phyloP scores from a whole-genome alignment of 225 moss, liverwort and hornwort genomes.

The Neckera pumila region DNA sequence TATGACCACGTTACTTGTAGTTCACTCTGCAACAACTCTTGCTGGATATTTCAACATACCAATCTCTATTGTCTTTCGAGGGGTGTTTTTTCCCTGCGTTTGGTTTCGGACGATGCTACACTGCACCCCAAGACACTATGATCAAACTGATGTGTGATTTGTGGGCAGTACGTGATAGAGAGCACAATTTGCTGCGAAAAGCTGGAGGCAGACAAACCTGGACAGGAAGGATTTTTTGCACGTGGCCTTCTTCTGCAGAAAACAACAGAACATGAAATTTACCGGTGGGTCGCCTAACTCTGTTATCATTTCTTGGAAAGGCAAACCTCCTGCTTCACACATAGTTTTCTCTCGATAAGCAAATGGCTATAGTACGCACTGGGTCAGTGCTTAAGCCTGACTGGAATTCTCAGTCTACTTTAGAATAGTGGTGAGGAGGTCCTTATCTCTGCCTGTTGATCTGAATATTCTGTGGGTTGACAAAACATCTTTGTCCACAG shows the following conservation, averaged over 20 bases:
- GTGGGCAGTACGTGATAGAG: constrained; percentile 51
- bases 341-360: neutral
- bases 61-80: neutral
- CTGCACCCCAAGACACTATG: neutral
- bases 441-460: neutral
- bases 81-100: neutral
- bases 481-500: neutral
- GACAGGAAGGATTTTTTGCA: constrained; percentile 58
- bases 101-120: neutral
- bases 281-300: constrained; percentile 18
- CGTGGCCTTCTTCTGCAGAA: constrained; percentile 62
- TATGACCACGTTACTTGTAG: neutral
- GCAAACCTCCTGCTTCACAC: neutral
- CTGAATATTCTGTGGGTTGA: neutral
- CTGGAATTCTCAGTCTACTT: neutral
- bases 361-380: neutral
- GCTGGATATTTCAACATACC: neutral
- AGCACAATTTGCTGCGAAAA: constrained; percentile 39
- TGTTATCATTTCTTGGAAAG: neutral
- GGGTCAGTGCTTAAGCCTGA: neutral
- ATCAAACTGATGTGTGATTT: neutral
- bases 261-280: constrained; percentile 58
- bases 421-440: neutral
- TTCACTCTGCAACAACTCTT: neutral
- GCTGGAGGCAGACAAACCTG: constrained; percentile 52